Evolutionary conservation across 2,329 filamentous ascomycete genomes (phyloP).

Genomic region (Nannizziopsis arthrosporioides): DNA sequence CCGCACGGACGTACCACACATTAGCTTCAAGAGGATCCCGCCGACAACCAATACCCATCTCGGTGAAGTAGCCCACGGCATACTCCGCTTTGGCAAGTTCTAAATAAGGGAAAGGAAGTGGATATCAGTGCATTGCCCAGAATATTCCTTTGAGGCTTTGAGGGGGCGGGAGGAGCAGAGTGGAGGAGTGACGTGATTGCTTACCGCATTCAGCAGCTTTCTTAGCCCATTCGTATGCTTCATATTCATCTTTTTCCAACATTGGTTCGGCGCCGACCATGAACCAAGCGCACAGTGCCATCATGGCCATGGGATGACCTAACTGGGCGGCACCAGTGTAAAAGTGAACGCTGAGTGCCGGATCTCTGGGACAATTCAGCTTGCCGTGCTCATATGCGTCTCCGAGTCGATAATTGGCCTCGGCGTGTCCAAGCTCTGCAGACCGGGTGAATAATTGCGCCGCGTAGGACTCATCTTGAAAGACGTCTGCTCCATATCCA

Average conservation of each 20-base stretch:
- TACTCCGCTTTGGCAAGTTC: slow-evolving; percentile 64
- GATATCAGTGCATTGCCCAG: slow-evolving; percentile 3
- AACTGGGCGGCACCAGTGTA: slow-evolving; percentile 85
- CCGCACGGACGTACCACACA: slow-evolving; percentile 94
- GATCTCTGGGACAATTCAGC: slow-evolving; percentile 76
- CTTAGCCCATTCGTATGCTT: slow-evolving; percentile 92
- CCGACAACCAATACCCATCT: slow-evolving; percentile 94
- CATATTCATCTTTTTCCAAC: slow-evolving; percentile 85
- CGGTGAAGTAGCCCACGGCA: slow-evolving; percentile 90
- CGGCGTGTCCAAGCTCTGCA: slow-evolving; percentile 77
- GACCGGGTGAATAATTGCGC: slow-evolving; percentile 90
- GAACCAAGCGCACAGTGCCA: slow-evolving; percentile 98
- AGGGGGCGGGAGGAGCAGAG: background rate
- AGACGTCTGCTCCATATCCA: slow-evolving; percentile 89
- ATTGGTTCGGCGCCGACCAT: slow-evolving; percentile 88
- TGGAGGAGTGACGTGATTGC: slow-evolving; percentile 20
- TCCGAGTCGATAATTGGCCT: slow-evolving; percentile 81
- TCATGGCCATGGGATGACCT: slow-evolving; percentile 81
- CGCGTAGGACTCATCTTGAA: slow-evolving; percentile 79
- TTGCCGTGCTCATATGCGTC: slow-evolving; percentile 92
- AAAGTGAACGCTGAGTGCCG: slow-evolving; percentile 89
- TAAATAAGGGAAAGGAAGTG: slow-evolving; percentile 17
- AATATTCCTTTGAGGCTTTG: background rate
- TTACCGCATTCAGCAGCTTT: slow-evolving; percentile 75
- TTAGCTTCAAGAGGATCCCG: slow-evolving; percentile 93